These are phyloP conservation scores for Pistacia atlantica DNA, from an alignment of 345 rosid genomes.

Conservation along the genomic window DNA sequence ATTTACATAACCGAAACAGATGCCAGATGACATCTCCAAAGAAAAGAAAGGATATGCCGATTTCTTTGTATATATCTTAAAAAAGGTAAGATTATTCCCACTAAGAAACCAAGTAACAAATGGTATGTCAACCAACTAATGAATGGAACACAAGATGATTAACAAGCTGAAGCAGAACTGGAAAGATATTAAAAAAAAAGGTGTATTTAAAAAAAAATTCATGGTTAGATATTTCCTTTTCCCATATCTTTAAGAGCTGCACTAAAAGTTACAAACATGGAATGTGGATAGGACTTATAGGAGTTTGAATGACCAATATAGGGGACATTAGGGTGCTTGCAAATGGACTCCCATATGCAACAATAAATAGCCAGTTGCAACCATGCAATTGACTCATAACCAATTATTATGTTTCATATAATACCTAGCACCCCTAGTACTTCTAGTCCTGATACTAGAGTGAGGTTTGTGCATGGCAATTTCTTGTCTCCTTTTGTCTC, in stretches of 20 bases:
- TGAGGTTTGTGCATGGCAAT: not conserved
- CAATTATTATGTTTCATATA: not conserved
- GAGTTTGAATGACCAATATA: not conserved
- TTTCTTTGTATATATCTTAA: no score
- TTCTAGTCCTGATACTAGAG: slow-evolving; percentile 1
- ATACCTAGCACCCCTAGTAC: not conserved
- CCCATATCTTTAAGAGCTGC: not conserved
- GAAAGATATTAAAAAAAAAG: not conserved
- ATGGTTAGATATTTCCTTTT: not conserved
- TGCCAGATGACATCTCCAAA: not conserved
- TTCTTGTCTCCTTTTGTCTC: not conserved
- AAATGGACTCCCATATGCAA: not conserved
- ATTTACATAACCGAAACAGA: not conserved
- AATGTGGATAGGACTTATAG: not conserved
- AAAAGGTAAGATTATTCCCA: not conserved
- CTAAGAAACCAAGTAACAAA: not conserved
- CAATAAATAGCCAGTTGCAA: not conserved
- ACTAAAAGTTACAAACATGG: not conserved
- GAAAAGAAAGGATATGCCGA: no score
- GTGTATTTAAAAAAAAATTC: no score
- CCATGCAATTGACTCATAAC: not conserved
- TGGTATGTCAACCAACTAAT: no score
- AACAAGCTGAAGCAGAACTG: not conserved
- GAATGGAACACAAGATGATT: not conserved
- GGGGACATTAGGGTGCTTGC: not conserved